Conservation (phyloP, 1,284 basidiomycete genomes). For the Neolentinus lepideus region DNA sequence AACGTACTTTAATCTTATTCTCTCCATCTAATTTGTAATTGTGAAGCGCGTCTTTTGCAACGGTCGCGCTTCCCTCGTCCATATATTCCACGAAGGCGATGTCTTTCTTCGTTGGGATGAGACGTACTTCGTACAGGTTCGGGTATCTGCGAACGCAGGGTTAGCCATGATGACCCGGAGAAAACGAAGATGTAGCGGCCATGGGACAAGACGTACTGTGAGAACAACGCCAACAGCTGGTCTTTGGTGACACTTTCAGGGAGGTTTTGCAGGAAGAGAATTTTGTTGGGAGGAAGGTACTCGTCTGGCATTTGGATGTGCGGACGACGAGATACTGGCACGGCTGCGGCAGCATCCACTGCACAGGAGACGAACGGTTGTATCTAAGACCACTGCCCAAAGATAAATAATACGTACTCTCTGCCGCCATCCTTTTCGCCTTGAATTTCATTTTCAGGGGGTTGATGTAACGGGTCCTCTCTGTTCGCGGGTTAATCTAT, state of each 20-base stretch:
- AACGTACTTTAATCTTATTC: slow-evolving; percentile 87
- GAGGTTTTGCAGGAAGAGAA: slow-evolving; percentile 95
- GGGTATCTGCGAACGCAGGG: slow-evolving; percentile 55
- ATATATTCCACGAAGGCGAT: slow-evolving; percentile 95
- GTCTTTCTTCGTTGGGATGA: slow-evolving; percentile 91
- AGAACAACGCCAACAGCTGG: slow-evolving; percentile 82
- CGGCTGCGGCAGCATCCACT: slow-evolving; percentile 67
- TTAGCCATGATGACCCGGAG: background rate
- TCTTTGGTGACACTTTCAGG: slow-evolving; percentile 90
- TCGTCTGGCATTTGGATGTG: slow-evolving; percentile 98
- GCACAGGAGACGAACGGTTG: slow-evolving; percentile 8
- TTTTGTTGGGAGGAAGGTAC: slow-evolving; percentile 98
- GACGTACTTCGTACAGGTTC: slow-evolving; percentile 91
- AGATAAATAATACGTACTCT: slow-evolving; percentile 39
- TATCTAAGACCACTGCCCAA: slow-evolving; percentile 3
- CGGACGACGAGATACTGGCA: slow-evolving; percentile 65
- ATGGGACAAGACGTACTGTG: slow-evolving; percentile 51
- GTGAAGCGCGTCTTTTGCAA: slow-evolving; percentile 91
- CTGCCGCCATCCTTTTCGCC: slow-evolving; percentile 71
- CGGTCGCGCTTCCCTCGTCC: slow-evolving; percentile 84
- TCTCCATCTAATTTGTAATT: slow-evolving; percentile 95
- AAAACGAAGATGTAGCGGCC: slow-evolving; percentile 1
- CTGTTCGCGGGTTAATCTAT: slow-evolving; percentile 30
- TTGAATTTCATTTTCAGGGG: slow-evolving; percentile 81
- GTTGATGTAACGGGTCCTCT: slow-evolving; percentile 77